A percentile compares a stretch with the other conserved stretches of the same genome.
These are phyloP conservation scores for Buxus sempervirens DNA, from an alignment of 164 flowering plant genomes.

Conservation along the genomic window DNA sequence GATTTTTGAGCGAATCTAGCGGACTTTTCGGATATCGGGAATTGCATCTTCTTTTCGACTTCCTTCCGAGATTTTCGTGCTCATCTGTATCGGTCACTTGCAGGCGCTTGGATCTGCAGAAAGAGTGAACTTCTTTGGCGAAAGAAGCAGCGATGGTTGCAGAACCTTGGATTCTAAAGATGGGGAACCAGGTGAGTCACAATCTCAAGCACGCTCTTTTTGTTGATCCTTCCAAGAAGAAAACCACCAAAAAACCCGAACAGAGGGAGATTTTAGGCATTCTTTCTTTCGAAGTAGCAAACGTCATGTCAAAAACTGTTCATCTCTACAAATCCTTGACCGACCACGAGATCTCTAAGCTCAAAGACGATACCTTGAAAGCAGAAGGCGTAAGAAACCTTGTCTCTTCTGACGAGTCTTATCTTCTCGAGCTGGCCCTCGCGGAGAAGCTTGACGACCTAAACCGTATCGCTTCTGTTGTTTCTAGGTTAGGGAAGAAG, in stretches of 20 bases:
- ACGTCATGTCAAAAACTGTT: conserved; percentile 77
- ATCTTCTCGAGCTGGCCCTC: conserved; percentile 59
- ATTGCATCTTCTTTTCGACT: background rate
- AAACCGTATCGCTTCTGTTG: conserved; percentile 59
- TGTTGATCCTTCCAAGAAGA: conserved; percentile 49
- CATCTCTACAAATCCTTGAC: conserved; percentile 71
- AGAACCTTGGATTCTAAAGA: conserved; percentile 77
- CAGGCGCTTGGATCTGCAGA: background rate
- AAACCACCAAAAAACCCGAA: conserved; percentile 28
- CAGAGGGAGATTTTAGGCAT: conserved; percentile 58
- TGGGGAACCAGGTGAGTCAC: conserved; percentile 86
- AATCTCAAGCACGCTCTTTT: conserved; percentile 75
- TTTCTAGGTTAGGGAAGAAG: conserved; percentile 85
- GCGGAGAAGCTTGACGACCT: conserved; percentile 85
- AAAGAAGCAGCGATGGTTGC: conserved; percentile 65
- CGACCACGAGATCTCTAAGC: conserved; percentile 53
- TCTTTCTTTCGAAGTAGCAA: conserved; percentile 90
- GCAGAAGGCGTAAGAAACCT: conserved; percentile 65
- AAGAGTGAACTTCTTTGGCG: background rate
- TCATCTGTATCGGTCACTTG: background rate
- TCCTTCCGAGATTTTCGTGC: background rate
- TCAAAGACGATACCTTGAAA: conserved; percentile 53
- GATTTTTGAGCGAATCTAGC: background rate
- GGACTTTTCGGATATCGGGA: background rate
- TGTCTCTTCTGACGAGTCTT: conserved; percentile 55